phyloP scores from a whole-genome alignment of 2,329 filamentous ascomycete genomes.

The Corynespora cassiicola region DNA sequence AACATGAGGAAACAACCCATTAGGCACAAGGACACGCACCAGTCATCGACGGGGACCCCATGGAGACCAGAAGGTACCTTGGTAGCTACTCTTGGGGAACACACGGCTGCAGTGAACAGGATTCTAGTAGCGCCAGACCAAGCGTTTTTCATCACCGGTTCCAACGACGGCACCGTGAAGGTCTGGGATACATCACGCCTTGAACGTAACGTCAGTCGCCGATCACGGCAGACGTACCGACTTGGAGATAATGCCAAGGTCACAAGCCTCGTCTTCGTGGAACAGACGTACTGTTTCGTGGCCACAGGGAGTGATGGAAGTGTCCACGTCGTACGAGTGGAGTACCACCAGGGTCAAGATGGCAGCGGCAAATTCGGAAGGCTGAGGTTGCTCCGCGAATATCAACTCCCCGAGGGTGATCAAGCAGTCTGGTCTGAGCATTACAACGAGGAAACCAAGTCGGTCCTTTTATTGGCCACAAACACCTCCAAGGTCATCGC shows the following conservation, averaged over 20 bases:
- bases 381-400: slow-evolving; percentile 72
- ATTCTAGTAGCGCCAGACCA: slow-evolving; percentile 88
- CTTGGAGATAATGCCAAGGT: slow-evolving; percentile 76
- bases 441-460: slow-evolving; percentile 80
- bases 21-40: slow-evolving; percentile 60
- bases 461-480: slow-evolving; percentile 85
- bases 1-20: slow-evolving; percentile 63
- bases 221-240: slow-evolving; percentile 83
- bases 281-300: slow-evolving; percentile 91
- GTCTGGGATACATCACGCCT: slow-evolving; percentile 92
- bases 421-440: slow-evolving; percentile 91
- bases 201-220: slow-evolving; percentile 88
- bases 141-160: slow-evolving; percentile 90
- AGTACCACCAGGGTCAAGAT: slow-evolving; percentile 63
- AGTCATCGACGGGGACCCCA: slow-evolving; percentile 57
- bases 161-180: slow-evolving; percentile 88
- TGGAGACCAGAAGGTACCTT: slow-evolving; percentile 88
- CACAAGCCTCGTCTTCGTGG: slow-evolving; percentile 85
- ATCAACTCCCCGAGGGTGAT: slow-evolving; percentile 76
- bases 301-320: slow-evolving; percentile 90
- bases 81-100: slow-evolving; percentile 88
- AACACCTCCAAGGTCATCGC: slow-evolving; percentile 83
- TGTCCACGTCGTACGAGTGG: slow-evolving; percentile 81
- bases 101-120: slow-evolving; percentile 80
- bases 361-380: slow-evolving; percentile 75